Evolutionary conservation across 179 eudicot genomes (phyloP), one percentile per base, ranked within the genome.

Genomic region (Heliamphora pulchella): DNA sequence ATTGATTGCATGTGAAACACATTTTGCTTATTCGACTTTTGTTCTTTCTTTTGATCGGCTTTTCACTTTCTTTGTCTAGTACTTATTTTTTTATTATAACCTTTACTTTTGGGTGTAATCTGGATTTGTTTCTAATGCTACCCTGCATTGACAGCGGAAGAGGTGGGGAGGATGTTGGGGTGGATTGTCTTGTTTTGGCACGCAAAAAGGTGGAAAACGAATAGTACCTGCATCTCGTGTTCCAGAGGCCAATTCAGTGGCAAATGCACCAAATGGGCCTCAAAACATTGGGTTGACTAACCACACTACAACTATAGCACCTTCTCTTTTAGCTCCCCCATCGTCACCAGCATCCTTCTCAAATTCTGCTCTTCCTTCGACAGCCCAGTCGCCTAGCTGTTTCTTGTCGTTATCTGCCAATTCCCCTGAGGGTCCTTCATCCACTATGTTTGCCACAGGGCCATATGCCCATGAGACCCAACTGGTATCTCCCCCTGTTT

Each of bases 401-500:
- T 87, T 89, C 78, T 80, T 89, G 73, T 88, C 93, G 47, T 59
- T 87, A 75, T 92, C 99, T 72, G 91, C 92, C 65, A 90, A 85
- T 81, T 96, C 97, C 5, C 99, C 98, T 3, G 94, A 88, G 44
- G 92, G 92, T 68, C 99, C 99, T 75, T 89, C 97, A 22, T 83
- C 90, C 15, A 87, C 92, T 4, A 96, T 96, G 97, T 96, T 67
- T 82, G 93, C 89, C 50, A 92, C 97, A 39, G 99, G 99, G 15
- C 99, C 99, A 5, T 96, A 96, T 69, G 99, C 98, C 41, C 89
- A 96, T 75, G 99, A 96, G 74, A 94, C 99, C 0, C 98, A 92
- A 75, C 88, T 94, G 48, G 97, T 96, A 75, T 94, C 99, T 41
- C 99, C 99, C 43, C 99, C 99, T 58, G 98, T 92, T 67, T 96